phyloP scores from a whole-genome alignment of 495 filamentous ascomycete species.

The Parachaetomium inaequale region DNA sequence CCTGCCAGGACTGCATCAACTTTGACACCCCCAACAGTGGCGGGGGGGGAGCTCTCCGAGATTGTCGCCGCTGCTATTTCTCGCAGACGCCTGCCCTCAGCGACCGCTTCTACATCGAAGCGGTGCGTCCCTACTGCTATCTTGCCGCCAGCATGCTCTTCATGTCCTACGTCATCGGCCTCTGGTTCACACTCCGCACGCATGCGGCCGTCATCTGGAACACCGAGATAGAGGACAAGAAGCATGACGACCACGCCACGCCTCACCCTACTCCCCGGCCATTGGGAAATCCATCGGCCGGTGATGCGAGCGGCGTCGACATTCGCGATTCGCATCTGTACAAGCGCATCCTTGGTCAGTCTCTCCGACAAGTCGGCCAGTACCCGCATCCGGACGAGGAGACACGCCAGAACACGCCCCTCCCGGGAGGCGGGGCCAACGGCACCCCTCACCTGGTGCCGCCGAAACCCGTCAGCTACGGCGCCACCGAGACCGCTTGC shows the following conservation, averaged over 20 bases:
- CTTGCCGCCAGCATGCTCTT: constrained; percentile 81
- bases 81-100: constrained; percentile 80
- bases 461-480: constrained; percentile 54
- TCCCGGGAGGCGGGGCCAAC: constrained; percentile 30
- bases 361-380: constrained; percentile 73
- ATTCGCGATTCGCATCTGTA: constrained; percentile 86
- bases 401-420: constrained; percentile 42
- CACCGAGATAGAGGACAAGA: constrained; percentile 80
- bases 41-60: constrained; percentile 41
- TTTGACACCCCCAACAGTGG: constrained; percentile 38
- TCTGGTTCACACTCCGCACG: constrained; percentile 94
- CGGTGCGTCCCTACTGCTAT: constrained; percentile 91
- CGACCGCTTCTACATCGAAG: constrained; percentile 82
- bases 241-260: constrained; percentile 46
- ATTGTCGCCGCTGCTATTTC: constrained; percentile 93
- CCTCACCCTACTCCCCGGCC: constrained; percentile 40
- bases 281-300: constrained; percentile 37
- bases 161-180: constrained; percentile 85
- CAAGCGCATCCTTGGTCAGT: constrained; percentile 88
- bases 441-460: constrained; percentile 68
- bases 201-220: constrained; percentile 98
- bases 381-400: constrained; percentile 47
- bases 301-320: constrained; percentile 43
- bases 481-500: constrained; percentile 31
- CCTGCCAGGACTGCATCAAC: constrained; percentile 71